Evolutionary conservation across 139 green algal species (phyloP).

Genomic region (Gonium pectorale): DNA sequence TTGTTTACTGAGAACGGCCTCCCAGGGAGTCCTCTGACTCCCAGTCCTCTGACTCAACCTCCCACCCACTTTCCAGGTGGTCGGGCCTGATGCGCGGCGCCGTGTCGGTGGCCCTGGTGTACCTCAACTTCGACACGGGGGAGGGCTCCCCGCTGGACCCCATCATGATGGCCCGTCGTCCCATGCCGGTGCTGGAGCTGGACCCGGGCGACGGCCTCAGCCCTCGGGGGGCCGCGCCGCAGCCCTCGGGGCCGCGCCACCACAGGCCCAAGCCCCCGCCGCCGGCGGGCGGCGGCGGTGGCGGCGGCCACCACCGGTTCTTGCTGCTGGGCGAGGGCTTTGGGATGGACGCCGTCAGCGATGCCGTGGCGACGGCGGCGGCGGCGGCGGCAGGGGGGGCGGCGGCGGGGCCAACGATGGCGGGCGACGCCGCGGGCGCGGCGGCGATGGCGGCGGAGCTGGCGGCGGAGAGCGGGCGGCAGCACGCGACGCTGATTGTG

Average conservation of each 20-base stretch:
- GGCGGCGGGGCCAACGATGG: background rate
- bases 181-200: too few species aligned
- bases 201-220: too few species aligned
- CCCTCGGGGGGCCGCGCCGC: too few species aligned
- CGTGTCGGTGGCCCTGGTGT: constrained; percentile 85
- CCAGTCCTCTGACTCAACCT: background rate
- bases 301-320: too few species aligned
- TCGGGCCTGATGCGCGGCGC: constrained; percentile 81
- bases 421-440: background rate
- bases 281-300: too few species aligned
- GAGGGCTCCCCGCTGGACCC: background rate
- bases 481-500: constrained; percentile 79
- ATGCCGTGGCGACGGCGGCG: background rate
- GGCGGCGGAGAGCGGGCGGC: constrained; percentile 49
- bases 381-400: background rate
- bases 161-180: too few species aligned
- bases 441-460: background rate
- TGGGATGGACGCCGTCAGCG: background rate
- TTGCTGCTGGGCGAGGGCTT: too few species aligned
- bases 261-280: too few species aligned
- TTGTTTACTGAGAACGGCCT: too few species aligned
- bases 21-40: too few species aligned
- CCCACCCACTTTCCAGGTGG: constrained; percentile 60
- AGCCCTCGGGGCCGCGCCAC: too few species aligned
- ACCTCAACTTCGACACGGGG: constrained; percentile 77